Percentiles rank a stretch among this genome's conserved stretches.
Conservation (phyloP, 257 asterid species). For the Ophiorrhiza pumila region DNA sequence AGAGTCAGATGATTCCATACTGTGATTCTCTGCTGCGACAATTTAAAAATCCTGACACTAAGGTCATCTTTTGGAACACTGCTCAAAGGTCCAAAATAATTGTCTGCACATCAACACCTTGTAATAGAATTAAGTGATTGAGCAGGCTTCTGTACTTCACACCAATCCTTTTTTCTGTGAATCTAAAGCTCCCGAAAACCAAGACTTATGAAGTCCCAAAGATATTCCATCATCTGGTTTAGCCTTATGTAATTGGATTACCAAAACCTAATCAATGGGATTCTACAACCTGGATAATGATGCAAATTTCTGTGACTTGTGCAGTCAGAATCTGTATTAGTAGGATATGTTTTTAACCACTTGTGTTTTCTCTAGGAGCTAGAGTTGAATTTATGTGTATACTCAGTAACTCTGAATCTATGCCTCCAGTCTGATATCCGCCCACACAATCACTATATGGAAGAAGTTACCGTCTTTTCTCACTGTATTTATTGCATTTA, state of each 20-base stretch:
- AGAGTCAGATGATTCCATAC: background rate
- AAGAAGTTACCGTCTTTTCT: background rate
- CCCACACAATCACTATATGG: background rate
- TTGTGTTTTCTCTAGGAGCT: no score
- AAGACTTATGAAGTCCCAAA: background rate
- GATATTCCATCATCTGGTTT: background rate
- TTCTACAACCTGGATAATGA: background rate
- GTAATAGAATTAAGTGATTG: background rate
- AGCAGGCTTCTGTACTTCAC: background rate
- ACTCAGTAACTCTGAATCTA: no score
- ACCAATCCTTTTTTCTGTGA: background rate
- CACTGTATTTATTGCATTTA: background rate
- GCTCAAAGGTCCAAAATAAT: no score
- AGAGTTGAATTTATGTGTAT: no score
- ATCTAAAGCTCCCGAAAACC: background rate
- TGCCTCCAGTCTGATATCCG: no score
- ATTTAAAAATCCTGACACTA: background rate
- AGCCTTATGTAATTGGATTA: background rate
- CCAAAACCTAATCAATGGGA: no score
- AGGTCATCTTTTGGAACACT: conserved; percentile 3
- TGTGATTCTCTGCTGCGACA: background rate
- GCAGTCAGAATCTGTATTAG: background rate
- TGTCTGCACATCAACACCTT: no score
- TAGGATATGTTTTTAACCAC: background rate
- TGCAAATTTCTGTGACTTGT: background rate